phyloP scores from a whole-genome alignment of 2,329 filamentous ascomycete genomes.

The Penicillium sp. region DNA sequence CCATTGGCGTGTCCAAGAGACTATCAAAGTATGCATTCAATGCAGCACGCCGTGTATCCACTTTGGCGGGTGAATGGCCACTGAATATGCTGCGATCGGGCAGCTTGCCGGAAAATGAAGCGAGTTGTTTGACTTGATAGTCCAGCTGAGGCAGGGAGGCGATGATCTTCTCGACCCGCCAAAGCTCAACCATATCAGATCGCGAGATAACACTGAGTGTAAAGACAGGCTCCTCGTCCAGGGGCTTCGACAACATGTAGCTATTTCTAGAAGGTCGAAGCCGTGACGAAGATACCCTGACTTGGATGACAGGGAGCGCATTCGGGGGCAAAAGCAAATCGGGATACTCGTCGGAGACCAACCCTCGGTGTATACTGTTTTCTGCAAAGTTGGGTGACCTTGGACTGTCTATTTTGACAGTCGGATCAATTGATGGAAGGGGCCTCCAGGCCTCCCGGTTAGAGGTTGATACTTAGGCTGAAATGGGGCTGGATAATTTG shows the following conservation, averaged over 20 bases:
- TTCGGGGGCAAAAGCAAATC: conserved; percentile 81
- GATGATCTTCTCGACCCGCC: conserved; percentile 91
- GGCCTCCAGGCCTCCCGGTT: conserved; percentile 8
- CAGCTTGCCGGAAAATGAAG: conserved; percentile 66
- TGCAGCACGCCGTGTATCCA: conserved; percentile 77
- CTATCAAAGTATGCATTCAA: conserved; percentile 82
- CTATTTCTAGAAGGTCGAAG: conserved; percentile 87
- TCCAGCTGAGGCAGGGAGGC: conserved; percentile 76
- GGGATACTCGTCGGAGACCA: conserved; percentile 81
- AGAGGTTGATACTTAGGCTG: conserved; percentile 52
- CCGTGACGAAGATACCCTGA: conserved; percentile 88
- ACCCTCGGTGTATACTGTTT: conserved; percentile 62
- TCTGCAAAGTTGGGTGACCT: conserved; percentile 30
- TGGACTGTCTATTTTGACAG: conserved; percentile 34
- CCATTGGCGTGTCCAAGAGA: conserved; percentile 75
- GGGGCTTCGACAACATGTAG: conserved; percentile 68
- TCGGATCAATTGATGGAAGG: conserved; percentile 36
- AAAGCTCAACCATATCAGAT: conserved; percentile 62
- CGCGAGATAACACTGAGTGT: conserved; percentile 80
- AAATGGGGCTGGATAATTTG: conserved; percentile 66
- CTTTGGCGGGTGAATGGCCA: conserved; percentile 86
- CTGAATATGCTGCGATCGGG: conserved; percentile 83
- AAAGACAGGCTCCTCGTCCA: conserved; percentile 91
- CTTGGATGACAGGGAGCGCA: conserved; percentile 75
- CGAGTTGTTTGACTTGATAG: conserved; percentile 67